Percentiles rank a stretch among this genome's conserved stretches.
Evolutionary conservation across 169 alveolate species (phyloP).

Genomic region (Perkinsus olseni): DNA sequence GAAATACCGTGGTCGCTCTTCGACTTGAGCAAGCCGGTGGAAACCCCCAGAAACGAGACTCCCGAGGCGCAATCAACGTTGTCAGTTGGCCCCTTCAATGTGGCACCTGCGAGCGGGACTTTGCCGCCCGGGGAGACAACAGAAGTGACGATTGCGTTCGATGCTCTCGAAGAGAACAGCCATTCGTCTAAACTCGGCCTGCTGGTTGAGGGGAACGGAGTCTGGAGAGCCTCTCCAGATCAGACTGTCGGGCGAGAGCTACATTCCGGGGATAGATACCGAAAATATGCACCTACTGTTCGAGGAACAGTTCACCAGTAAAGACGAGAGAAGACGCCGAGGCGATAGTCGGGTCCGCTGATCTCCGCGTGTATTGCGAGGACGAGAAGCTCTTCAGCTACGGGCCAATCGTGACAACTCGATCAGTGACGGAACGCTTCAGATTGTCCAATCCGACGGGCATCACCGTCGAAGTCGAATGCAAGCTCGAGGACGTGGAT

Average conservation of each 20-base stretch:
- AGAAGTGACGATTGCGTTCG: conserved; percentile 14
- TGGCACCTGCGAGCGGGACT: conserved; percentile 25
- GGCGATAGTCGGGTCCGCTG: conserved; percentile 29
- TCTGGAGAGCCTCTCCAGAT: neutral
- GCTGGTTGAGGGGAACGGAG: conserved; percentile 11
- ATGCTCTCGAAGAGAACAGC: conserved; percentile 21
- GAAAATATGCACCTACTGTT: conserved; percentile 75
- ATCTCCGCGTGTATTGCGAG: conserved; percentile 62
- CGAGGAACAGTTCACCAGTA: conserved; percentile 84
- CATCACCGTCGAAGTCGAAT: conserved; percentile 52
- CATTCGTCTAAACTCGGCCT: conserved; percentile 15
- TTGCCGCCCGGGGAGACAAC: conserved; percentile 18
- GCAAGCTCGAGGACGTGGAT: conserved; percentile 32
- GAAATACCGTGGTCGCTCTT: conserved; percentile 69
- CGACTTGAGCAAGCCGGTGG: conserved; percentile 32
- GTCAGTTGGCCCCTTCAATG: conserved; percentile 23
- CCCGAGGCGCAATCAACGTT: neutral
- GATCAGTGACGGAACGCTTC: conserved; percentile 45
- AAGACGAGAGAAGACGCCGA: conserved; percentile 56
- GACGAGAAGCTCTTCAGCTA: conserved; percentile 81
- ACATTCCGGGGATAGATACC: conserved; percentile 84
- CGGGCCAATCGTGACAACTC: conserved; percentile 79
- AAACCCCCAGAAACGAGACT: neutral
- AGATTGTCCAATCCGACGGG: conserved; percentile 74
- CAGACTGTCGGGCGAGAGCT: conserved; percentile 76